Percentiles rank a stretch among this genome's conserved stretches.
These are phyloP conservation scores for Elongisporangium senticosum DNA, from an alignment of 352 stramenopile genomes.

Conservation along the genomic window DNA sequence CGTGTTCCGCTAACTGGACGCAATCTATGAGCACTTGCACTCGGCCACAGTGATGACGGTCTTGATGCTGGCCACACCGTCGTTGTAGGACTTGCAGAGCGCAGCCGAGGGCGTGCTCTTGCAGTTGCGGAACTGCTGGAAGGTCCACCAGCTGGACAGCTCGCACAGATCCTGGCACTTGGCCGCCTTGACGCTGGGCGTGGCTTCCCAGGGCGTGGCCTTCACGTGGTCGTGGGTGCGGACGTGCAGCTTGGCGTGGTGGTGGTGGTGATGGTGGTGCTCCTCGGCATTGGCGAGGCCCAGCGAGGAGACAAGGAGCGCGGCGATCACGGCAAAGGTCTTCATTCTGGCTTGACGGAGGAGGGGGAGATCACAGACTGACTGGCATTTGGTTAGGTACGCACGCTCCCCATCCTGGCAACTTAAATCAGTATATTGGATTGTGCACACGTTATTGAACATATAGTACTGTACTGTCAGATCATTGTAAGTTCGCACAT, in stretches of 20 bases:
- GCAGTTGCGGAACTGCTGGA: slow-evolving; percentile 61
- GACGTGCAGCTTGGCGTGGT: not conserved
- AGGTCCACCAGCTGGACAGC: slow-evolving; percentile 48
- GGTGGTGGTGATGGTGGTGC: not conserved
- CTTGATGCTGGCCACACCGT: slow-evolving; percentile 33
- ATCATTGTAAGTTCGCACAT: too few relatives aligned
- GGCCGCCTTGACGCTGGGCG: slow-evolving; percentile 29
- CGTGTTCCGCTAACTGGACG: not conserved
- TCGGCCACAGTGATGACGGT: slow-evolving; percentile 52
- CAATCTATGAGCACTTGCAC: slow-evolving; percentile 25
- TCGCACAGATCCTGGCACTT: slow-evolving; percentile 63
- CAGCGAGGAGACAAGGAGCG: not conserved
- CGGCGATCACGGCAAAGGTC: not conserved
- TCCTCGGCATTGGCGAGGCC: not conserved
- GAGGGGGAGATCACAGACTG: not conserved
- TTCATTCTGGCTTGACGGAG: not conserved
- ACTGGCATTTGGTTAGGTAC: not conserved
- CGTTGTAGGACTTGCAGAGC: slow-evolving; percentile 51
- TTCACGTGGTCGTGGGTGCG: slow-evolving; percentile 22
- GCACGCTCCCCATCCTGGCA: not conserved
- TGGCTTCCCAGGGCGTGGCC: slow-evolving; percentile 58
- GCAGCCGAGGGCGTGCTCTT: slow-evolving; percentile 30
- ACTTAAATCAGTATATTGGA: not conserved
- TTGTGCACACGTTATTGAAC: not conserved
- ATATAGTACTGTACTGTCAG: not conserved